Base-by-base conservation (phyloP, 345 rosid species). In the Reutealis trisperma region DNA sequence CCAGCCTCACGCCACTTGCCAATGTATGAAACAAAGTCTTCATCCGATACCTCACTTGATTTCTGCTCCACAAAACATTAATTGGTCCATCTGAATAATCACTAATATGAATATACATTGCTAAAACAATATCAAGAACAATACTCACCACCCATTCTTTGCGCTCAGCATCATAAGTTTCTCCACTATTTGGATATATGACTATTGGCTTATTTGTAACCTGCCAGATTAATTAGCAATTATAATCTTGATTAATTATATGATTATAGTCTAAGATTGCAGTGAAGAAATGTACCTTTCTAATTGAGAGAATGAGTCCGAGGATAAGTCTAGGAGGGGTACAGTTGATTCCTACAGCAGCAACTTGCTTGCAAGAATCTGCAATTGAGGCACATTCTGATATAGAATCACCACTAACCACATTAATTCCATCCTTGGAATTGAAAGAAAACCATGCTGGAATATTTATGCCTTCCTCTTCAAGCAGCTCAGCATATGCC, bases 391-490 rank as follows among this genome's bases (percentile, higher is more conserved):
- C 94, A 74, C 98, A 91, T 47, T 94, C 96, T 3, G 45, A 8
- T n/a, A 94, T 62, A 37, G 92, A 85, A 79, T 92, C 96, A 7
- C 98, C 97, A 49, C 85, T 83, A 67, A 88, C 96, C 71, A 87
- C 92, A 52, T 91, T 91, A 62, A 77, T 77, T 74, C 89, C 97
- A 71, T 94, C 97, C 82, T 87, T 90, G 41, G 92, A 91, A 69
- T 67, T 86, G 81, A 92, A 94, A 3, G 94, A 86, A 73, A 94
- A 89, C 98, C 98, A 94, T n/a, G 97, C 93, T 12, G 96, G 97
- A 61, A 83, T 83, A 22, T 84, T 54, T 21, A 89, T 77, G 61
- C 59, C 88, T 84, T 89, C 92, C 76, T 94, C 97, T 57, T 84
- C 88, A 60, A 94, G 96, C 90, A 92, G 94, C 86, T 94, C 96